phyloP scores from a whole-genome alignment of 2,329 filamentous ascomycete species.

The Aureobasidium mangrovei region DNA sequence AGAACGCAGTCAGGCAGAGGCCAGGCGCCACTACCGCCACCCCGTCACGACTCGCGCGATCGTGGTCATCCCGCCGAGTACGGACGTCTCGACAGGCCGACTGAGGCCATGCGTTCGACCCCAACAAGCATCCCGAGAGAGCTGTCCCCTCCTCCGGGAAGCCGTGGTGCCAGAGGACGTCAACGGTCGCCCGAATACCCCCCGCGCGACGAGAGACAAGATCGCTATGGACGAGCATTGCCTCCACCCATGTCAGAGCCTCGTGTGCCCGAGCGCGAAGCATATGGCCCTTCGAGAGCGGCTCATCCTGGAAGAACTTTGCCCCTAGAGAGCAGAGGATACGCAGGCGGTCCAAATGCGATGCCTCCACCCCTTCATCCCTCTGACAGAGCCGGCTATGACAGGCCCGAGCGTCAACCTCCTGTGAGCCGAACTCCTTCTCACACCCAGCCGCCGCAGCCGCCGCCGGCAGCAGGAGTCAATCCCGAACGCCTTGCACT shows the following conservation, averaged over 20 bases:
- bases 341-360: not conserved
- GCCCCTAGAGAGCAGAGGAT: conserved; percentile 10
- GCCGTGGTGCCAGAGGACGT: conserved; percentile 25
- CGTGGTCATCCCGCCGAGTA: conserved; percentile 27
- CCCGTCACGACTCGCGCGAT: conserved; percentile 26
- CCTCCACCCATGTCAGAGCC: not conserved
- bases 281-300: conserved; percentile 6
- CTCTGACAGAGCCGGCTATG: conserved; percentile 12
- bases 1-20: conserved; percentile 19
- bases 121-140: conserved; percentile 28
- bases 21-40: not conserved
- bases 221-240: conserved; percentile 6
- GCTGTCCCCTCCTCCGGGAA: conserved; percentile 27
- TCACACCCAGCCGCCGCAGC: not conserved
- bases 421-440: not conserved
- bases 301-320: conserved; percentile 4
- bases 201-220: conserved; percentile 21
- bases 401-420: not conserved
- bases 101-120: conserved; percentile 22
- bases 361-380: conserved; percentile 10
- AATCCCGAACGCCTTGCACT: conserved; percentile 37
- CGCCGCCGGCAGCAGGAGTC: conserved; percentile 20
- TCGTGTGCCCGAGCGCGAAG: conserved; percentile 1
- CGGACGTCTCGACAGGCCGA: conserved; percentile 36
- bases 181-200: conserved; percentile 32